These are phyloP conservation scores for Irpex lacteus DNA, from an alignment of 1,284 basidiomycete species.

Conservation along the genomic window DNA sequence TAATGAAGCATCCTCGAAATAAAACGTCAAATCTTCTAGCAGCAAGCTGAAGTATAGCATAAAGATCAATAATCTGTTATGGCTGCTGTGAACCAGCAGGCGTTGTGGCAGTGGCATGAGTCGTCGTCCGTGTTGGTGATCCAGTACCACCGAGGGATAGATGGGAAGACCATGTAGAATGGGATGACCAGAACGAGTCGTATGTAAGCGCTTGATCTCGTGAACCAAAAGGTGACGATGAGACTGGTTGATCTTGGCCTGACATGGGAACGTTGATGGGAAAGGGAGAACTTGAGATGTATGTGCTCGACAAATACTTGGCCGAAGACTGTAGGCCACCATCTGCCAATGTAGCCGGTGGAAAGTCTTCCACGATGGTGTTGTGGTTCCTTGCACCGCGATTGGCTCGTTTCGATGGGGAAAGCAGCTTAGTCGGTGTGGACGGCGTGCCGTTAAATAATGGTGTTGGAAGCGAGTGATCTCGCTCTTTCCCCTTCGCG, in stretches of 20 bases:
- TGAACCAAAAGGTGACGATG: neutral
- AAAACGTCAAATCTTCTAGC: neutral
- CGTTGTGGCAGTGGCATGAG: neutral
- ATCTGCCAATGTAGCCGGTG: neutral
- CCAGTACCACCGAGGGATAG: neutral
- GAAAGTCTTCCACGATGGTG: neutral
- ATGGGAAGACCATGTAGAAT: conserved; percentile 9
- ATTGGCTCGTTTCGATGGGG: neutral
- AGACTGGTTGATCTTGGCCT: neutral
- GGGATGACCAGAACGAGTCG: conserved; percentile 19
- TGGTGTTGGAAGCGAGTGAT: neutral
- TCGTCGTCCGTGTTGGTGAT: neutral
- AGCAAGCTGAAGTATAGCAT: neutral
- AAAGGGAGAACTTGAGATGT: conserved; percentile 8
- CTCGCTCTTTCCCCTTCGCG: neutral
- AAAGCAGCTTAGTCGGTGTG: neutral
- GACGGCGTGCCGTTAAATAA: neutral
- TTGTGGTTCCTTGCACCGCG: neutral
- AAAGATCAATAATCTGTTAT: neutral
- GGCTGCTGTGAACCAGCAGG: neutral
- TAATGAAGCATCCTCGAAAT: neutral
- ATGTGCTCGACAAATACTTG: conserved; percentile 5
- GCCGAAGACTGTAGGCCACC: neutral
- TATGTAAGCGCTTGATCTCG: conserved; percentile 12
- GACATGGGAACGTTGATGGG: conserved; percentile 7